Conservation (phyloP, 208 protist genomes). For the Acanthamoeba pearcei region DNA sequence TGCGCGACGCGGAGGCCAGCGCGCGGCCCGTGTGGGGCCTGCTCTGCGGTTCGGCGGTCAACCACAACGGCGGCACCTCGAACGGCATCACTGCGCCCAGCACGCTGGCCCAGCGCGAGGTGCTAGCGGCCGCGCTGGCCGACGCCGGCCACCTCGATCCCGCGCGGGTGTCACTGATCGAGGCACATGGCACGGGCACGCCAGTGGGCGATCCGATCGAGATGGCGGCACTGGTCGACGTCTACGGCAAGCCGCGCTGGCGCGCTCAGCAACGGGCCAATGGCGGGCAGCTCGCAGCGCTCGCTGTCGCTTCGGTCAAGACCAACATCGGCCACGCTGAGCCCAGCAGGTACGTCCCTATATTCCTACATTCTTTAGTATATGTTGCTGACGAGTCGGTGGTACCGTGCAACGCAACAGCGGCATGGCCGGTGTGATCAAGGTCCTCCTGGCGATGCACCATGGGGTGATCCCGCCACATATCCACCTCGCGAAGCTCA, state of each 20-base stretch:
- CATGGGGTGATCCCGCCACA: constrained; percentile 67
- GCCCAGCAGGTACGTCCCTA: background rate
- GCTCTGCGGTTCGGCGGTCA: constrained; percentile 82
- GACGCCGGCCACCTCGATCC: constrained; percentile 61
- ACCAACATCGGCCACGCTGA: constrained; percentile 85
- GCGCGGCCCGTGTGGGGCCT: constrained; percentile 68
- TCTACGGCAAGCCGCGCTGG: constrained; percentile 52
- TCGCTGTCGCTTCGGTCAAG: constrained; percentile 82
- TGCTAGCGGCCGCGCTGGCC: constrained; percentile 79
- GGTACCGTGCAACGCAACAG: background rate
- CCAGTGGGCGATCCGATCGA: constrained; percentile 87
- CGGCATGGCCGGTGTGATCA: constrained; percentile 83
- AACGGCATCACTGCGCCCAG: constrained; percentile 84
- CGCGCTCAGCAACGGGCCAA: background rate
- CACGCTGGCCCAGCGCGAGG: constrained; percentile 77
- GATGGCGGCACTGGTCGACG: constrained; percentile 72
- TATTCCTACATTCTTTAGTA: background rate
- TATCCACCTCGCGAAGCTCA: constrained; percentile 78
- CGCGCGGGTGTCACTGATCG: constrained; percentile 80
- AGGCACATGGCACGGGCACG: constrained; percentile 89
- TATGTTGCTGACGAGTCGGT: too few species aligned
- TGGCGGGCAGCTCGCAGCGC: background rate
- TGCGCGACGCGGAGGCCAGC: background rate
- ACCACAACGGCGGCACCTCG: constrained; percentile 86
- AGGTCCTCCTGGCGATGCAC: constrained; percentile 76